Evolutionary conservation across 768 basidiomycete species (phyloP).

Genomic region (Panaeolus papilionaceus): DNA sequence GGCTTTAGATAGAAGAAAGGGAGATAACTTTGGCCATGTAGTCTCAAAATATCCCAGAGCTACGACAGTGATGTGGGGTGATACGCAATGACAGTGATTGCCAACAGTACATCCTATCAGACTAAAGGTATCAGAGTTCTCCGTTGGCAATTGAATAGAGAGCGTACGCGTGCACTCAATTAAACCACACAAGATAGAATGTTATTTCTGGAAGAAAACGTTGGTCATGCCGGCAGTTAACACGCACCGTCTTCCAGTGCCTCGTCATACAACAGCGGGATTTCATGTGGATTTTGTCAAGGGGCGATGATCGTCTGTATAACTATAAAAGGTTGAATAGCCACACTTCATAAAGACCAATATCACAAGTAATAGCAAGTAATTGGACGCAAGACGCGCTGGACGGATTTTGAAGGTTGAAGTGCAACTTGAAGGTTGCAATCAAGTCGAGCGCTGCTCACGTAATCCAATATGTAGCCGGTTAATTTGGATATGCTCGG

Average conservation of each 20-base stretch:
- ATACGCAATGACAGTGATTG: not conserved
- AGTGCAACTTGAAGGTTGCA: not conserved
- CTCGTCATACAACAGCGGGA: not conserved
- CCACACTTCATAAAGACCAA: not conserved
- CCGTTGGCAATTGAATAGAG: not conserved
- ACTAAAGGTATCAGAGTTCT: not conserved
- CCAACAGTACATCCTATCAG: not conserved
- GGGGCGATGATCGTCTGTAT: not conserved
- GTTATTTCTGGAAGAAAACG: not conserved
- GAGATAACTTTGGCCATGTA: not conserved
- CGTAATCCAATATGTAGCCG: constrained; percentile 9
- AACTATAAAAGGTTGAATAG: not conserved
- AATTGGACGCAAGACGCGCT: not conserved
- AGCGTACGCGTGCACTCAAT: not conserved
- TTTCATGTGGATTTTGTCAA: not conserved
- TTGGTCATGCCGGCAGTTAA: not conserved
- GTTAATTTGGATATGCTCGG: constrained; percentile 1
- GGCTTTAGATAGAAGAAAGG: constrained; percentile 1
- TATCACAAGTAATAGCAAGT: not conserved
- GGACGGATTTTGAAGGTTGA: not conserved
- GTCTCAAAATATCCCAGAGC: not conserved
- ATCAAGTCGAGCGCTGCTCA: not conserved
- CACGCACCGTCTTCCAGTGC: not conserved
- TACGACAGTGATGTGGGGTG: not conserved
- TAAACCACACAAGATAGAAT: not conserved